Evolutionary conservation across 345 rosid species (phyloP).

Genomic region (Cardamine resedifolia): DNA sequence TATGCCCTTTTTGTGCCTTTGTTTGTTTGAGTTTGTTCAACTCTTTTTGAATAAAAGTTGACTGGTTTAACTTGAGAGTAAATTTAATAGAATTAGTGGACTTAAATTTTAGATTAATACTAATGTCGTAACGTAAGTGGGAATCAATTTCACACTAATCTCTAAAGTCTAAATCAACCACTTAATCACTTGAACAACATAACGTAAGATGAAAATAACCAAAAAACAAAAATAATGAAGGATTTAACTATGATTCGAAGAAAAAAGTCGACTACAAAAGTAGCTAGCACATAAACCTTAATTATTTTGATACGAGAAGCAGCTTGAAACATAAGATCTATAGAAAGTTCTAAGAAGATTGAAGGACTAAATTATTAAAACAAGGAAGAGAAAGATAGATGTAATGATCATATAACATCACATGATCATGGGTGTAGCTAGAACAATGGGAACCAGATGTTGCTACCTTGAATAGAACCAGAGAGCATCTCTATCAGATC

Average conservation of each 20-base stretch:
- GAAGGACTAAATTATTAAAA: constrained; percentile 13
- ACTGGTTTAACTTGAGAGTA: not conserved
- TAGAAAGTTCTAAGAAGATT: not conserved
- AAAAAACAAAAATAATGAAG: not conserved
- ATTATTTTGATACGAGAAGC: constrained; percentile 14
- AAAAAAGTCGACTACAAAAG: not conserved
- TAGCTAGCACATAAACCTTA: constrained; percentile 16
- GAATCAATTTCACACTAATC: not conserved
- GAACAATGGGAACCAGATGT: constrained; percentile 29
- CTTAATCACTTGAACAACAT: constrained; percentile 7
- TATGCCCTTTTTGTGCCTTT: constrained; percentile 31
- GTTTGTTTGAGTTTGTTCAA: constrained; percentile 36
- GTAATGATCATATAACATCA: constrained; percentile 21
- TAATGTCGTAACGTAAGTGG: constrained; percentile 29
- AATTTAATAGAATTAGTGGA: not conserved
- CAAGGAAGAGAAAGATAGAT: constrained; percentile 3
- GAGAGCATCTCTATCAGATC: constrained; percentile 97
- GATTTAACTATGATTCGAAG: not conserved
- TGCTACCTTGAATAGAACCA: constrained; percentile 45
- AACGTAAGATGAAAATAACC: constrained; percentile 7
- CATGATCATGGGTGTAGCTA: constrained; percentile 22
- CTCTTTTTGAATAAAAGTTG: constrained; percentile 29
- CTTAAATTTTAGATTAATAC: not conserved
- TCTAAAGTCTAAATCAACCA: not conserved
- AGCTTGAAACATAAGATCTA: not conserved